These are phyloP conservation scores for Alternaria gaisen DNA, from an alignment of 2,329 filamentous ascomycete genomes.

Conservation along the genomic window DNA sequence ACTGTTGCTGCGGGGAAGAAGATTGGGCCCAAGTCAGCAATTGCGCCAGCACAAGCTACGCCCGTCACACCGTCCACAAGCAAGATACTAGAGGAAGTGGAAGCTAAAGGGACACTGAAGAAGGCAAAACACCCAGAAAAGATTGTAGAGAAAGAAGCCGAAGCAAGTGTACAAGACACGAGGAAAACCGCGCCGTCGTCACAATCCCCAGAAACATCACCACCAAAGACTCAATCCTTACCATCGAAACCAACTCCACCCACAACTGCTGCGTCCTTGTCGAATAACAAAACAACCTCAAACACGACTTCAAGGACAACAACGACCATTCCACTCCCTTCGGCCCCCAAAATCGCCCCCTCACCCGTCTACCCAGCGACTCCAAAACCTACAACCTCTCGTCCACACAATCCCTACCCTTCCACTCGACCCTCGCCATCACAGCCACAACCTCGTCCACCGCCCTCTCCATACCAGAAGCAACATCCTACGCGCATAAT, in stretches of 20 bases:
- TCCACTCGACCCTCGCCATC: slow-evolving; percentile 4
- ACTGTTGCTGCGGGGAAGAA: slow-evolving; percentile 17
- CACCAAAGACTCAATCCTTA: slow-evolving; percentile 24
- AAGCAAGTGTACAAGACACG: neutral
- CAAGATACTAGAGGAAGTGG: slow-evolving; percentile 45
- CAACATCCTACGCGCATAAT: slow-evolving; percentile 23
- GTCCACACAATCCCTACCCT: slow-evolving; percentile 7
- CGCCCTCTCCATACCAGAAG: neutral
- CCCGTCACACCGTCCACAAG: slow-evolving; percentile 39
- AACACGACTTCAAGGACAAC: slow-evolving; percentile 4
- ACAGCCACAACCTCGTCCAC: neutral
- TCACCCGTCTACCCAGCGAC: slow-evolving; percentile 13
- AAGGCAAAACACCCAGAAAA: neutral
- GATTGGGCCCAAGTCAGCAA: slow-evolving; percentile 16
- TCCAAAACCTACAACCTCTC: slow-evolving; percentile 8
- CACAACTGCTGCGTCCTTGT: neutral
- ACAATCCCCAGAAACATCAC: neutral
- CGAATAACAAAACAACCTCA: neutral
- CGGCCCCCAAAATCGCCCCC: slow-evolving; percentile 22
- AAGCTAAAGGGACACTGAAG: slow-evolving; percentile 34
- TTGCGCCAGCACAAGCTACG: slow-evolving; percentile 27
- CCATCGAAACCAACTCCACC: neutral
- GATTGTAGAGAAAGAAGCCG: neutral
- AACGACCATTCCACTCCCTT: slow-evolving; percentile 40
- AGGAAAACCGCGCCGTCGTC: neutral